Conservation (phyloP, 306 rosid species). For the Rubus idaeus region DNA sequence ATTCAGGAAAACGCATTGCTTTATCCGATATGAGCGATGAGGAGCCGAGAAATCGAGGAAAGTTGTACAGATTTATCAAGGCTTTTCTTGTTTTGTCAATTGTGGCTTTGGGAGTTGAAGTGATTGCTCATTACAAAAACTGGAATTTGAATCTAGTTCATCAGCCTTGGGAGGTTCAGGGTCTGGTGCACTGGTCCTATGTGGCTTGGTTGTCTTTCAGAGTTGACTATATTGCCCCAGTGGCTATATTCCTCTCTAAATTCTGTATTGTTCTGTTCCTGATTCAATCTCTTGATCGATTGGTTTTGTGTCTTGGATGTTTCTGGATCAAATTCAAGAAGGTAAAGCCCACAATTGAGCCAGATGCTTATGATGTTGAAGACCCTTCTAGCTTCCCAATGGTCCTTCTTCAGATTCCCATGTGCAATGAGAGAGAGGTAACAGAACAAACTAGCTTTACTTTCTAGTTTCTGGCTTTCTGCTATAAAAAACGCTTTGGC, state of each 20-base stretch:
- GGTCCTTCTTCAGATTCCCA: slow-evolving; percentile 97
- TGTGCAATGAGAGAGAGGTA: slow-evolving; percentile 99
- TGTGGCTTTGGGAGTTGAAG: slow-evolving; percentile 56
- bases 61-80: slow-evolving; percentile 68
- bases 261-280: slow-evolving; percentile 84
- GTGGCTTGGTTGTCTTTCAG: slow-evolving; percentile 75
- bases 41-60: slow-evolving; percentile 55
- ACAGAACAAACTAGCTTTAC: slow-evolving; percentile 3
- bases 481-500: background rate
- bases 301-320: slow-evolving; percentile 79
- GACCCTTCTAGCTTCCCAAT: slow-evolving; percentile 70
- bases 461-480: background rate
- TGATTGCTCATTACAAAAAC: slow-evolving; percentile 71
- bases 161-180: slow-evolving; percentile 72
- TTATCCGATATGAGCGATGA: slow-evolving; percentile 56
- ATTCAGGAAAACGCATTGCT: slow-evolving; percentile 57
- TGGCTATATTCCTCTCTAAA: slow-evolving; percentile 54
- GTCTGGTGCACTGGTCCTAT: slow-evolving; percentile 63
- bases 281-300: slow-evolving; percentile 89
- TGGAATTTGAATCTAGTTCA: slow-evolving; percentile 72
- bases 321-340: slow-evolving; percentile 92
- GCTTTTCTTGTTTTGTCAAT: slow-evolving; percentile 61
- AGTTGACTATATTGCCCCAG: slow-evolving; percentile 75
- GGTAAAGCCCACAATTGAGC: slow-evolving; percentile 62
- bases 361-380: slow-evolving; percentile 57